A percentile compares a stretch with the other conserved stretches of the same genome.
Evolutionary conservation across 1,139 yeast genomes (phyloP).

Genomic region (Scheffersomyces quercinus): DNA sequence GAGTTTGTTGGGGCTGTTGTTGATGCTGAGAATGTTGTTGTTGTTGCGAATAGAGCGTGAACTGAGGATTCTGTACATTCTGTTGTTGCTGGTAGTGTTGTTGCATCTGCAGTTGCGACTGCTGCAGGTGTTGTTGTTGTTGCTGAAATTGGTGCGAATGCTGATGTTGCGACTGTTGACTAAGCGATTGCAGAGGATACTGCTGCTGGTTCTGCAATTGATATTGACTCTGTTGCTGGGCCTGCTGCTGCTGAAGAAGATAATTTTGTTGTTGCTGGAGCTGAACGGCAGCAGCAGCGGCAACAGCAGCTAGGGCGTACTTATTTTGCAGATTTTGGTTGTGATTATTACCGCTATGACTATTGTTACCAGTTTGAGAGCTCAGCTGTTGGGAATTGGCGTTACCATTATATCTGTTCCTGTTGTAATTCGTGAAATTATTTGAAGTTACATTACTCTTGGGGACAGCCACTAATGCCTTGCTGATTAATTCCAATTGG

Average conservation of each 20-base stretch:
- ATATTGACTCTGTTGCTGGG: constrained; percentile 12
- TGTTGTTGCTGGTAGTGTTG: constrained; percentile 7
- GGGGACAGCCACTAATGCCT: constrained; percentile 10
- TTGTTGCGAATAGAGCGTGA: not conserved
- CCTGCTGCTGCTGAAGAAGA: constrained; percentile 5
- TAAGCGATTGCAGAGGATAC: constrained; percentile 7
- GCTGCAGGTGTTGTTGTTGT: constrained; percentile 1
- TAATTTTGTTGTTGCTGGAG: constrained; percentile 14
- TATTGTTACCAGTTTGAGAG: constrained; percentile 5
- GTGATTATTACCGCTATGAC: constrained; percentile 4
- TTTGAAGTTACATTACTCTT: constrained; percentile 8
- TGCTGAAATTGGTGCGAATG: constrained; percentile 12
- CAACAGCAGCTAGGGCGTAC: constrained; percentile 32
- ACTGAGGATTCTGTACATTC: not conserved
- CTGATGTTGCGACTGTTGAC: constrained; percentile 9
- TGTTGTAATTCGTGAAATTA: constrained; percentile 8
- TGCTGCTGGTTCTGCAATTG: constrained; percentile 10
- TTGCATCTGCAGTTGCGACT: too few relatives aligned
- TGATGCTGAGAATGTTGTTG: not conserved
- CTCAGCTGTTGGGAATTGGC: constrained; percentile 6
- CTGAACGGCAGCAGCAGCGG: constrained; percentile 25
- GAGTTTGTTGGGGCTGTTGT: not conserved
- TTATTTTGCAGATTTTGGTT: constrained; percentile 25
- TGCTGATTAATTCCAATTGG: constrained; percentile 30
- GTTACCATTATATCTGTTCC: constrained; percentile 9